A percentile compares a stretch with the other conserved stretches of the same genome.
These are phyloP conservation scores for Plantago lanceolata DNA, from an alignment of 305 asterid genomes.

Conservation along the genomic window DNA sequence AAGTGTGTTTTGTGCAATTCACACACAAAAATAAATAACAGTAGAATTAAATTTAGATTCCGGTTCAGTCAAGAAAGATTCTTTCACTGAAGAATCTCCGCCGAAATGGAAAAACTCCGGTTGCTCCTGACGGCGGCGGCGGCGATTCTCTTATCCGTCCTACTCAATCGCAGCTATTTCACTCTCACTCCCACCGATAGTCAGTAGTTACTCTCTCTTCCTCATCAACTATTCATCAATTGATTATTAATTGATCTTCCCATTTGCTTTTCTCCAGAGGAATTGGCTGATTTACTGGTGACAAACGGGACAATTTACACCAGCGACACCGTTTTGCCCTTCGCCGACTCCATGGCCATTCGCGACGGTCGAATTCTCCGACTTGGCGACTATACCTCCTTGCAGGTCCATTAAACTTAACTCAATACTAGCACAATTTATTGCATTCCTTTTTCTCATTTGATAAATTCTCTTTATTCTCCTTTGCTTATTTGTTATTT, in stretches of 20 bases:
- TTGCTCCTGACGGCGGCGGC: constrained; percentile 44
- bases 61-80: not conserved
- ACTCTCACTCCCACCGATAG: constrained; percentile 19
- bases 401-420: constrained; percentile 38
- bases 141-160: constrained; percentile 49
- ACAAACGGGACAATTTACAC: constrained; percentile 79
- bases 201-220: not conserved
- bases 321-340: constrained; percentile 57
- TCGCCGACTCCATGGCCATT: constrained; percentile 82
- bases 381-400: constrained; percentile 51
- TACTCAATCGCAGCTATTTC: constrained; percentile 27
- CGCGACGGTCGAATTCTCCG: constrained; percentile 60
- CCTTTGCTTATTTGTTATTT: not conserved
- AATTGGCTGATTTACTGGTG: constrained; percentile 67
- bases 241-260: not conserved
- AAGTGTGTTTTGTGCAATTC: not conserved
- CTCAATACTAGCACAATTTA: not conserved
- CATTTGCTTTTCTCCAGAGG: constrained; percentile 20
- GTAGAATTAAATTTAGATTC: no score
- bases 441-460: not conserved
- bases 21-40: not conserved
- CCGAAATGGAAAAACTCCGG: constrained; percentile 36
- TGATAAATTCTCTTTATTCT: not conserved
- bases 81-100: not conserved
- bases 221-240: not conserved